Conservation (phyloP, 2,329 filamentous ascomycete species). For the Trichoderma pleuroti region DNA sequence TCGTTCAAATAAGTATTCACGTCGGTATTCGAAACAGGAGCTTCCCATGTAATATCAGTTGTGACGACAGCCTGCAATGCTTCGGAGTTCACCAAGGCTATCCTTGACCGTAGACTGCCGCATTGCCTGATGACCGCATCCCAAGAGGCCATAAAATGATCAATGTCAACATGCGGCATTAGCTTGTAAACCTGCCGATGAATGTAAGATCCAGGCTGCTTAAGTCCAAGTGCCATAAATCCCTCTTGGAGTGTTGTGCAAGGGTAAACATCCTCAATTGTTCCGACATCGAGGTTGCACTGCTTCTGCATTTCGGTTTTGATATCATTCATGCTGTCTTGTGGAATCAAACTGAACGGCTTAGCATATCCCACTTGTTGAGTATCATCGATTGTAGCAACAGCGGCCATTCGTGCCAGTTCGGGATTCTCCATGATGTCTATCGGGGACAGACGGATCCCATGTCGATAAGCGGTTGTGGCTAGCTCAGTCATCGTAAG, state of each 20-base stretch:
- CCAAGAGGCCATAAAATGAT: slow-evolving; percentile 26
- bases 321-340: not conserved
- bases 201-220: slow-evolving; percentile 14
- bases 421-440: slow-evolving; percentile 1
- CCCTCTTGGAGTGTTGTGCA: slow-evolving; percentile 14
- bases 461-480: slow-evolving; percentile 7
- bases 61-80: not conserved
- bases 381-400: not conserved
- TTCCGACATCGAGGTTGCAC: not conserved
- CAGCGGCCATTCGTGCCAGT: slow-evolving; percentile 1
- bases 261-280: slow-evolving; percentile 9
- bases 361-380: not conserved
- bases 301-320: not conserved
- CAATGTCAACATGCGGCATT: not conserved
- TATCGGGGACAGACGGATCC: not conserved
- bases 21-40: not conserved
- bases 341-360: not conserved
- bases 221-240: slow-evolving; percentile 2
- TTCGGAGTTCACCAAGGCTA: not conserved
- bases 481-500: slow-evolving; percentile 3
- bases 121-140: not conserved
- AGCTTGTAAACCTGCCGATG: slow-evolving; percentile 5
- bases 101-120: slow-evolving; percentile 12
- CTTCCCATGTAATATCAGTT: not conserved
- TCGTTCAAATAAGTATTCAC: not conserved